phyloP scores from a whole-genome alignment of 2,329 filamentous ascomycete genomes.

The Ceratocystis huliohia region DNA sequence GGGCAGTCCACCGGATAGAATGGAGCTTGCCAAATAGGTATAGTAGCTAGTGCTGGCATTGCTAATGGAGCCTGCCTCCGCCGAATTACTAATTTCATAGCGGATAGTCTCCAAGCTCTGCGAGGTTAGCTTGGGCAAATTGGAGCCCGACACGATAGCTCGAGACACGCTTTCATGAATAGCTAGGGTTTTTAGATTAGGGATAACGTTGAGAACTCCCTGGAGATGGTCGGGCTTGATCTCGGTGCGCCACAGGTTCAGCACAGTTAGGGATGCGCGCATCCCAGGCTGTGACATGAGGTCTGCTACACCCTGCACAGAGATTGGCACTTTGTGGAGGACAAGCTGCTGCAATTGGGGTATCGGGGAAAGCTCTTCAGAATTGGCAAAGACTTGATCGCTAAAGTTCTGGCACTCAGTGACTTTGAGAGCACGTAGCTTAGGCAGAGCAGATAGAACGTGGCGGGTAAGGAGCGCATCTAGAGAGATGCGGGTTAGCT shows the following conservation, averaged over 20 bases:
- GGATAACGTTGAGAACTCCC: slow-evolving; percentile 45
- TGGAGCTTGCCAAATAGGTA: slow-evolving; percentile 69
- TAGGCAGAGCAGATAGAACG: slow-evolving; percentile 53
- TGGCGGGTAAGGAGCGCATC: slow-evolving; percentile 59
- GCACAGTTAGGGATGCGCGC: slow-evolving; percentile 47
- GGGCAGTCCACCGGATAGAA: slow-evolving; percentile 64
- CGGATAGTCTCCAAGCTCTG: slow-evolving; percentile 58
- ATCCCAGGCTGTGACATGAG: slow-evolving; percentile 53
- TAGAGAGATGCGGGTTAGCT: slow-evolving; percentile 54
- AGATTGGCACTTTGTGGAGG: slow-evolving; percentile 61
- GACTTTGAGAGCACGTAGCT: slow-evolving; percentile 62
- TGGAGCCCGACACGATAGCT: slow-evolving; percentile 37
- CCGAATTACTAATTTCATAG: slow-evolving; percentile 62
- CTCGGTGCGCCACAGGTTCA: slow-evolving; percentile 61
- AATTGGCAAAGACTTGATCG: slow-evolving; percentile 61
- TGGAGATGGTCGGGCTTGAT: slow-evolving; percentile 51
- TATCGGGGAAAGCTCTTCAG: slow-evolving; percentile 55
- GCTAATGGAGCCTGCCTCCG: slow-evolving; percentile 44
- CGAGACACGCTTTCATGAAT: slow-evolving; percentile 40
- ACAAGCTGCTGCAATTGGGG: slow-evolving; percentile 62
- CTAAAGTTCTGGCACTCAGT: slow-evolving; percentile 56
- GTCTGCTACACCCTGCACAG: slow-evolving; percentile 52
- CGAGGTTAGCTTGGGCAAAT: slow-evolving; percentile 51
- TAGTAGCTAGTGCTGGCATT: slow-evolving; percentile 56
- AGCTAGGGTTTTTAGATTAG: slow-evolving; percentile 44